Evolutionary conservation across 306 rosid species (phyloP), one percentile per base, ranked within the genome.

Genomic region (Sophora flavescens): DNA sequence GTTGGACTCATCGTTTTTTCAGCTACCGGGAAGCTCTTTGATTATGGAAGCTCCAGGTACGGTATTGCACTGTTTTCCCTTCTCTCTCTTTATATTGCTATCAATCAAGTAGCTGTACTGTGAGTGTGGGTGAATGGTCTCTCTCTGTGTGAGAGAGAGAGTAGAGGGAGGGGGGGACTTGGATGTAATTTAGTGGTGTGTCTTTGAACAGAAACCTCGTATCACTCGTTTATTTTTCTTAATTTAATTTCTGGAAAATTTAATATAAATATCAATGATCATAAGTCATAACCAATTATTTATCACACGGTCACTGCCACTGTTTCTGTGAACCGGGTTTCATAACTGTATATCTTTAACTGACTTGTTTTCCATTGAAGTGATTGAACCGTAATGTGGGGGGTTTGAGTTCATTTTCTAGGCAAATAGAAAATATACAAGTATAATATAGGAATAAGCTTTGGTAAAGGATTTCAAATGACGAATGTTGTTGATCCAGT

Each of bases 1-100:
- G 72, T 82, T 39, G 86, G 72, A 0, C 82, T 82, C 76, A 65
- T 82, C 13, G 62, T 82, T 61, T 82, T 82, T 71, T 82, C 86
- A 0, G 63, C 86, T 9, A 82, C 82, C 0, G 79, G 79, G 35
- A 82, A 82, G 38, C 80, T 82, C 63, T 82, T 77, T 50, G 76
- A 82, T 13, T 82, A 47, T 28, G 47, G 36, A 61, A 82, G 16
- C 76, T 72, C 82, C 72, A 77, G 82, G 86, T 82, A 78, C 10
- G 35, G 6, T 2, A 30, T 30, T 30, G 50, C 54, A 65, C 70
- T 28, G n/a, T 28, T 30, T n/a, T 59, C 2, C 8, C 6, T 7
- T 3, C 7, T 57, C 53, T 47, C 4, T 5, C 32, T 30, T 30
- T 30, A 3, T 30, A 3, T 30, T 30, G 32, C 3, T 30, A 30